Evolutionary conservation across 208 protist species (phyloP), one percentile per base, ranked within the genome.

Genomic region (Leishmania amazonensis): DNA sequence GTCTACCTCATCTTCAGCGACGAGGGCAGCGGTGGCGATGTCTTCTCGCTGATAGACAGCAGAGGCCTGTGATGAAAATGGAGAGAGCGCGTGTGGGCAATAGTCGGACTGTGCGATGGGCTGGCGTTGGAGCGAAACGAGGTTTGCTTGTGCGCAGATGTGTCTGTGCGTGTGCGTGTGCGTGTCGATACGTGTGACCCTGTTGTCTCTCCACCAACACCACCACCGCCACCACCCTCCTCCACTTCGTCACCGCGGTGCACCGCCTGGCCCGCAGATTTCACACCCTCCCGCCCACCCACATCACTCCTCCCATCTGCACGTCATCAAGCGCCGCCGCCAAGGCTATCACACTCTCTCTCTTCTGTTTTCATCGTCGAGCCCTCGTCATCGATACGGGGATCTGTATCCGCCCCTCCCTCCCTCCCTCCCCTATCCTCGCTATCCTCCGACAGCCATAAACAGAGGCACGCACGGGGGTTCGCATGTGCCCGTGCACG

Each of bases 1-100:
- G 38, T 38, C 15, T 84, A 80, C 47, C 79, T 88, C 67, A 38
- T 83, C 71, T 65, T 75, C n/a, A 35, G 76, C 11, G 76, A 70
- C 45, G 72, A 62, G 7, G 83, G 65, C 51, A 49, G 15, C 5
- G 79, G 64, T 19, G 31, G 57, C 28, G 57, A 62, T 62, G 65
- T 73, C 8, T 65, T 85, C 31, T 62, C 75, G 5, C 42, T 74
- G 31, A 74, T 83, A 1, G 76, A 79, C 51, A 53, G 58, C 28
- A 58, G 57, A 0, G 62, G 68, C 21, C 74, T 82, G 31, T 81
- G 35, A 81, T 54, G 68, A 72, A 13, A 0, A 53, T 19, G 40
- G 2, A 38, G 3, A 35, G 0, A 54, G 24, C 3, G 49, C 24
- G 38, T 4, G 35, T 15, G 31, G 6, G n/a, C 11, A 2, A 15